These are phyloP conservation scores for Phaffomyces opuntiae DNA, from an alignment of 805 yeast species.

Conservation along the genomic window DNA sequence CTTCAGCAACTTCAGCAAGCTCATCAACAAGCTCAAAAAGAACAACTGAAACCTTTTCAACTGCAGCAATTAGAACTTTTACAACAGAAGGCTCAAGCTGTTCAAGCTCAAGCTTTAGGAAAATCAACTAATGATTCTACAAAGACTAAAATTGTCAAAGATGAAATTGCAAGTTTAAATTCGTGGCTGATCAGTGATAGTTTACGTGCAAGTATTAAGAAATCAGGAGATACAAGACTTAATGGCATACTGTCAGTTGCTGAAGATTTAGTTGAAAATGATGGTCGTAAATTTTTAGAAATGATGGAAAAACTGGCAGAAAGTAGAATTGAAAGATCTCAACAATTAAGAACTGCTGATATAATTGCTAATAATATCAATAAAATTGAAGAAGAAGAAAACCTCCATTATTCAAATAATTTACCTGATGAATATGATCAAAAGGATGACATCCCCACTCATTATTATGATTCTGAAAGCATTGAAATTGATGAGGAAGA, in stretches of 20 bases:
- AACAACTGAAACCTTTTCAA: neutral
- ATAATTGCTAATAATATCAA: constrained; percentile 15
- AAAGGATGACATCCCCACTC: constrained; percentile 6
- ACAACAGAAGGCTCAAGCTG: neutral
- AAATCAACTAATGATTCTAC: neutral
- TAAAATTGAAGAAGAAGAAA: constrained; percentile 24
- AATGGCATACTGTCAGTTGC: constrained; percentile 56
- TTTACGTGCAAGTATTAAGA: constrained; percentile 1
- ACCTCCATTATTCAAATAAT: constrained; percentile 22
- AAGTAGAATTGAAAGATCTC: constrained; percentile 31
- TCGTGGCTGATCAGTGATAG: constrained; percentile 8
- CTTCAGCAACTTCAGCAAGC: neutral
- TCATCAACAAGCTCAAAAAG: neutral
- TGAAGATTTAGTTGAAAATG: constrained; percentile 69
- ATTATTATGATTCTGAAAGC: constrained; percentile 18
- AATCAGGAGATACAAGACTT: constrained; percentile 12
- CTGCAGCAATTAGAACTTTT: neutral
- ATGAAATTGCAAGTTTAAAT: constrained; percentile 5
- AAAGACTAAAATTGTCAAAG: neutral
- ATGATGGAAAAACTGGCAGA: constrained; percentile 73
- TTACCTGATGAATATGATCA: constrained; percentile 16
- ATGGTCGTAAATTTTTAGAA: constrained; percentile 70
- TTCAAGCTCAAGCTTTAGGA: neutral
- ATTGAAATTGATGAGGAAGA: constrained; percentile 13
- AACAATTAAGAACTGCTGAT: constrained; percentile 11